Evolutionary conservation across 208 protist genomes (phyloP).

Genomic region (Chromosphaera perkinsii): DNA sequence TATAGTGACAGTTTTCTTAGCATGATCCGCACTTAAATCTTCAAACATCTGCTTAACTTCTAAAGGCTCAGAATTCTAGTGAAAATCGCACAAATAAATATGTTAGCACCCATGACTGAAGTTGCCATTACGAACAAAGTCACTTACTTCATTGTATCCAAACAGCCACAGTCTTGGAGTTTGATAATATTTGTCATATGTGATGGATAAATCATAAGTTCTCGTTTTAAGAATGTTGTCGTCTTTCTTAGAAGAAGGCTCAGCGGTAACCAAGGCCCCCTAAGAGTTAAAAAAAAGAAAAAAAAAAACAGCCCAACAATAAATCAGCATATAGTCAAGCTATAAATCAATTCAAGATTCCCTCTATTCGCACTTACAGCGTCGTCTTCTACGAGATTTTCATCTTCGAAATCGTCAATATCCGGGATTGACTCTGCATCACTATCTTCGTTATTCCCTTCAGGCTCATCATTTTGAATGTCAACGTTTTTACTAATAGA

Average conservation of each 20-base stretch:
- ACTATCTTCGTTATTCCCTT: background rate
- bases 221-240: conserved; percentile 62
- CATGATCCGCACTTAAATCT: conserved; percentile 90
- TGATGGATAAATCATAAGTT: conserved; percentile 88
- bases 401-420: conserved; percentile 41
- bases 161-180: conserved; percentile 89
- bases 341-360: too few relatives aligned
- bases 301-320: background rate
- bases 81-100: conserved; percentile 1
- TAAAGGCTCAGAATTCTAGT: conserved; percentile 60
- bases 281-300: background rate
- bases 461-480: background rate
- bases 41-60: conserved; percentile 81
- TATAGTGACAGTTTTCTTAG: conserved; percentile 92
- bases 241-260: conserved; percentile 20
- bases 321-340: too few relatives aligned
- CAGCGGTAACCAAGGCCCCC: too few relatives aligned
- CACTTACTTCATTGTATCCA: conserved; percentile 75
- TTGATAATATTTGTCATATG: conserved; percentile 93
- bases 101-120: conserved; percentile 4
- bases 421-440: conserved; percentile 26
- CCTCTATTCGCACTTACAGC: conserved; percentile 46
- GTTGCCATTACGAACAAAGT: background rate
- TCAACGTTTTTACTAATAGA: background rate
- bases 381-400: conserved; percentile 37